These are phyloP conservation scores for Tolypocladium ovalisporum DNA, from an alignment of 2,329 filamentous ascomycete species.

Conservation along the genomic window DNA sequence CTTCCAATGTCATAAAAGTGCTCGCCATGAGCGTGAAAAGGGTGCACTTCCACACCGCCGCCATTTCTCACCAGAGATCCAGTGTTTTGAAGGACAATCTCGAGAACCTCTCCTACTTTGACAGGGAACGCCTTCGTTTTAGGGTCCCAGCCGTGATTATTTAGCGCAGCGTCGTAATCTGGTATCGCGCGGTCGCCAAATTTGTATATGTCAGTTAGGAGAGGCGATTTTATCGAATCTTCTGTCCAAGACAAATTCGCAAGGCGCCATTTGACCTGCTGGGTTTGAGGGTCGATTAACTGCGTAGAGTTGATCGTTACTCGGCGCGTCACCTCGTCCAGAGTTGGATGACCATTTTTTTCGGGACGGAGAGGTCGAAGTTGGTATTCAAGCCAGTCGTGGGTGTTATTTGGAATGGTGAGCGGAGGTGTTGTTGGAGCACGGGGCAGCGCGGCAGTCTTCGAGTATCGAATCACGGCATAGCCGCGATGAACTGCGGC, in stretches of 20 bases:
- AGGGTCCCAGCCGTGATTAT: slow-evolving; percentile 43
- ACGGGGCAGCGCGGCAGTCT: slow-evolving; percentile 36
- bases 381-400: slow-evolving; percentile 34
- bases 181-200: slow-evolving; percentile 16
- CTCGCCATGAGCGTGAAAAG: slow-evolving; percentile 8
- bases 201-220: not conserved
- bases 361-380: slow-evolving; percentile 22
- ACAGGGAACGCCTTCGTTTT: slow-evolving; percentile 37
- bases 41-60: slow-evolving; percentile 7
- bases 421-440: slow-evolving; percentile 21
- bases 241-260: slow-evolving; percentile 7
- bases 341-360: slow-evolving; percentile 21
- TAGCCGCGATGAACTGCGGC: slow-evolving; percentile 16
- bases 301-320: slow-evolving; percentile 25
- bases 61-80: slow-evolving; percentile 14
- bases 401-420: slow-evolving; percentile 19
- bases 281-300: not conserved
- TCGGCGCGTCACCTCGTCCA: slow-evolving; percentile 34
- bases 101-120: slow-evolving; percentile 42
- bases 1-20: slow-evolving; percentile 9
- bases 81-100: slow-evolving; percentile 37
- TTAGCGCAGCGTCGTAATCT: slow-evolving; percentile 36
- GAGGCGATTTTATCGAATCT: not conserved
- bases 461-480: slow-evolving; percentile 4
- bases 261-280: slow-evolving; percentile 5